These are phyloP conservation scores for Daedaleopsis sinensis DNA, from an alignment of 768 basidiomycete genomes.

Conservation along the genomic window DNA sequence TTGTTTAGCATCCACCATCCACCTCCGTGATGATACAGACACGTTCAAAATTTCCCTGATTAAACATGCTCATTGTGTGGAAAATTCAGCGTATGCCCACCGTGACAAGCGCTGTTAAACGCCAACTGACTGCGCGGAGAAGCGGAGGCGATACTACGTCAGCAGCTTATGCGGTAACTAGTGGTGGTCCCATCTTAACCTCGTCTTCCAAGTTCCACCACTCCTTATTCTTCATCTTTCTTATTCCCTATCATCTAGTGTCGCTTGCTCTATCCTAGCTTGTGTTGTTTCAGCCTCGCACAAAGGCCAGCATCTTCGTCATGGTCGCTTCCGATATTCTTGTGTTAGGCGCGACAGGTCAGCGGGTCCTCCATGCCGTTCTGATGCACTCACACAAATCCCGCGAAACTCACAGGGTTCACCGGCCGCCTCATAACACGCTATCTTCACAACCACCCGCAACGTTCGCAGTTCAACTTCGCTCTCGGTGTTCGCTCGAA, in stretches of 20 bases:
- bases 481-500: slow-evolving; percentile 71
- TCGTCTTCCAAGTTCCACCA: no score
- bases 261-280: background rate
- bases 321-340: slow-evolving; percentile 50
- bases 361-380: slow-evolving; percentile 12
- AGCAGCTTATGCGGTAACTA: background rate
- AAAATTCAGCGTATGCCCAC: no score
- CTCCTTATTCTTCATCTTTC: no score
- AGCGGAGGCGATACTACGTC: background rate
- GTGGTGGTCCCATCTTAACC: background rate
- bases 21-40: no score
- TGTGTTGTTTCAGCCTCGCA: background rate
- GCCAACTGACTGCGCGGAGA: no score
- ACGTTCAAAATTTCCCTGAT: no score
- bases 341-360: slow-evolving; percentile 70
- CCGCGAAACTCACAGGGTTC: slow-evolving; percentile 44
- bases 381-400: background rate
- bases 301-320: background rate
- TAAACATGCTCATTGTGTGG: no score
- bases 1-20: no score
- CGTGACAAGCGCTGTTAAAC: no score
- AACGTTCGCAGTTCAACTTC: slow-evolving; percentile 62
- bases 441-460: slow-evolving; percentile 69
- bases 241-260: no score
- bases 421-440: slow-evolving; percentile 69